A percentile compares a stretch with the other conserved stretches of the same genome.
These are phyloP conservation scores for Coniochaeta hoffmannii DNA, from an alignment of 2,329 filamentous ascomycete species.

Conservation along the genomic window DNA sequence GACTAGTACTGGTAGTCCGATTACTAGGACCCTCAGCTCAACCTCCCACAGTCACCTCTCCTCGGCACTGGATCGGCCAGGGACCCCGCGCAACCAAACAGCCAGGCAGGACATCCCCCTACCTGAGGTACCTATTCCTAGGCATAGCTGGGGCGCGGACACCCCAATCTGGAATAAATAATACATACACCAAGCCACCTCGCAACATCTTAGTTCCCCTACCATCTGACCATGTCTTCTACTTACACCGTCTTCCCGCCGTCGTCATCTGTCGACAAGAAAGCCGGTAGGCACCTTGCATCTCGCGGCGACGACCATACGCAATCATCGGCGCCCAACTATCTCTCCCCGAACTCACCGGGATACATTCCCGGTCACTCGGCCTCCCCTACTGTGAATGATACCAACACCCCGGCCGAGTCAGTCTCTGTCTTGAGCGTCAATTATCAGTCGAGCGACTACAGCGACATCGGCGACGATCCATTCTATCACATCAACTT, in stretches of 20 bases:
- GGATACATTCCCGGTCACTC: constrained; percentile 30
- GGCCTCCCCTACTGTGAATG: constrained; percentile 29
- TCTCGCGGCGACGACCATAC: constrained; percentile 9
- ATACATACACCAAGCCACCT: constrained; percentile 3
- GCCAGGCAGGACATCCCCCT: too few species aligned
- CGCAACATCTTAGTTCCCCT: neutral
- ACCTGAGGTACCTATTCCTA: neutral
- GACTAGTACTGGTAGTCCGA: neutral
- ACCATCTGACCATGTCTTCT: constrained; percentile 20
- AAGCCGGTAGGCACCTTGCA: constrained; percentile 11
- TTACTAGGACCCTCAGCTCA: too few species aligned
- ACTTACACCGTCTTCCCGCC: constrained; percentile 19
- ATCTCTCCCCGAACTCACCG: constrained; percentile 35
- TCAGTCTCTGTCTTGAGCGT: constrained; percentile 37
- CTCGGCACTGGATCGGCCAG: neutral
- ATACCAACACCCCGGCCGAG: constrained; percentile 40
- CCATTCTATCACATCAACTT: constrained; percentile 46
- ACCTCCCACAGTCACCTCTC: neutral
- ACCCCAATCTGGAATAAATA: constrained; percentile 1
- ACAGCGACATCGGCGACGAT: constrained; percentile 37
- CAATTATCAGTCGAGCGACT: constrained; percentile 42
- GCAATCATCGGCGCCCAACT: constrained; percentile 20
- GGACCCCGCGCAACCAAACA: neutral
- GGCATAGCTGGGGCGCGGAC: neutral
- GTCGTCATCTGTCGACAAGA: constrained; percentile 14